These are phyloP conservation scores for Microsporum ferrugineum DNA, from an alignment of 2,329 filamentous ascomycete species.

Conservation along the genomic window DNA sequence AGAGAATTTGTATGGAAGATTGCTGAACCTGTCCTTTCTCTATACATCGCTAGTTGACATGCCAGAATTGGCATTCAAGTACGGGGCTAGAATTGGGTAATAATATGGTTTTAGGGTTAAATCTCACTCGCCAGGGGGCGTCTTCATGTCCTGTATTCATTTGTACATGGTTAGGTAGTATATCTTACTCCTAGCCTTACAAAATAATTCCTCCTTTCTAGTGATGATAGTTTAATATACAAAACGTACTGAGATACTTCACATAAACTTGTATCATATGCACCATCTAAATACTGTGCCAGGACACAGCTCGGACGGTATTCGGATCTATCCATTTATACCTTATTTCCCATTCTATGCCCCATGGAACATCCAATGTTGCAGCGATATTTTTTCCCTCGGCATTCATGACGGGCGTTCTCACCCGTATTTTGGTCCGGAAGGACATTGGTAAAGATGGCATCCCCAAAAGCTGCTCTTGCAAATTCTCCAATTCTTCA, in stretches of 20 bases:
- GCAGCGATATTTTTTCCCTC: background rate
- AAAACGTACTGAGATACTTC: background rate
- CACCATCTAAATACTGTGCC: background rate
- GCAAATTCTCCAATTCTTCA: background rate
- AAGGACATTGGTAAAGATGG: background rate
- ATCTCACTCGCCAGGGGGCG: background rate
- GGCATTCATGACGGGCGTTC: background rate
- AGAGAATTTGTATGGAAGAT: background rate
- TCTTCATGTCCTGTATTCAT: background rate
- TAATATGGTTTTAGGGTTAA: background rate
- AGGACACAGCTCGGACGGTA: slow-evolving; percentile 3
- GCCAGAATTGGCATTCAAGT: background rate
- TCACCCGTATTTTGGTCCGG: background rate
- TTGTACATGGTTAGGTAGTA: background rate
- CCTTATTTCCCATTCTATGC: slow-evolving; percentile 29
- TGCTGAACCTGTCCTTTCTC: background rate
- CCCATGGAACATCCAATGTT: slow-evolving; percentile 13
- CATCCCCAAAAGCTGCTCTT: background rate
- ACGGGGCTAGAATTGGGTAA: background rate
- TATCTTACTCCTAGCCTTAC: background rate
- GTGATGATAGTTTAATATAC: background rate
- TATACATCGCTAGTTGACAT: background rate
- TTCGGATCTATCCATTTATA: slow-evolving; percentile 30
- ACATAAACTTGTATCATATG: background rate
- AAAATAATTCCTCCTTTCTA: background rate